These are phyloP conservation scores for Tremella fuciformis DNA, from an alignment of 768 basidiomycete species.

Conservation along the genomic window DNA sequence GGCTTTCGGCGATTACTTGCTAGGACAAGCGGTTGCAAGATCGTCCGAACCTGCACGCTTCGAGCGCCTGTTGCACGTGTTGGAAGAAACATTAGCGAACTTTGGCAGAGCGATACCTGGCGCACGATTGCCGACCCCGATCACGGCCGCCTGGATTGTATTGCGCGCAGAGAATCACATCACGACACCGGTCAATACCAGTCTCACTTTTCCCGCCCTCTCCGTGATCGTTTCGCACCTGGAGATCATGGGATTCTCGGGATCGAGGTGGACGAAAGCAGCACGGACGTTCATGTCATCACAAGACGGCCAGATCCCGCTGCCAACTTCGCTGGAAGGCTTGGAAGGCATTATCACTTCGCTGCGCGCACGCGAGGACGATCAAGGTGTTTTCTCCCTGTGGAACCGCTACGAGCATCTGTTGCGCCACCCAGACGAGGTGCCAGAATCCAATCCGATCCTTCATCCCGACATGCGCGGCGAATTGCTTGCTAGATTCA, in stretches of 20 bases:
- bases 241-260: not conserved
- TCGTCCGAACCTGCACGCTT: not conserved
- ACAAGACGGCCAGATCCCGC: not conserved
- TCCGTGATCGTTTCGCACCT: not conserved
- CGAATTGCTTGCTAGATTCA: too few relatives aligned
- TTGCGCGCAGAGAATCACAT: constrained; percentile 1
- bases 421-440: too few relatives aligned
- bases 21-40: not conserved
- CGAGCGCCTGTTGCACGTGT: not conserved
- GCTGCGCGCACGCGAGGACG: too few relatives aligned
- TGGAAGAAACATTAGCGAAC: constrained; percentile 3
- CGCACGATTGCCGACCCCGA: not conserved
- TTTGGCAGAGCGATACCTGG: not conserved
- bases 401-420: too few relatives aligned
- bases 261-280: not conserved
- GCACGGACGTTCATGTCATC: constrained; percentile 7
- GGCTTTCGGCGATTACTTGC: not conserved
- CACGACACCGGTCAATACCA: too few relatives aligned
- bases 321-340: too few relatives aligned
- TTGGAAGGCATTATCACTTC: too few relatives aligned
- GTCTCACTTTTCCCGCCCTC: too few relatives aligned
- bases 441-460: too few relatives aligned
- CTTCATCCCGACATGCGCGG: too few relatives aligned
- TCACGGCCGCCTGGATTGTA: constrained; percentile 26
- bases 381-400: too few relatives aligned